A percentile compares a stretch with the other conserved stretches of the same genome.
These are phyloP conservation scores for Apophysomyces trapeziformis DNA, from an alignment of 371 early-diverging fungal species.

Conservation along the genomic window DNA sequence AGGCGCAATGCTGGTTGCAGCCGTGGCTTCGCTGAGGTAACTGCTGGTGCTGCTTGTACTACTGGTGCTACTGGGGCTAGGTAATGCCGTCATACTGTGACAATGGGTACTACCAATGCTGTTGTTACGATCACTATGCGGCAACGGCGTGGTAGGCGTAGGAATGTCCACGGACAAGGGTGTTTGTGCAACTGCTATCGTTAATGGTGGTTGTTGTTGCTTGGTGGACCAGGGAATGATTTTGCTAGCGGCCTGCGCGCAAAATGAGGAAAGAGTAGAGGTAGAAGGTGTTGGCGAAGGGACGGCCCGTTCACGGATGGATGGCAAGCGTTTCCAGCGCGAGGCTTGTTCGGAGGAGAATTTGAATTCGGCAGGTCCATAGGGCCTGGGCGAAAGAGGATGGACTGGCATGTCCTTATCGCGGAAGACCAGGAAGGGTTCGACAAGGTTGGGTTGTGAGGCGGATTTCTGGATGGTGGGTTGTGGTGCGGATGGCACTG, in stretches of 20 bases:
- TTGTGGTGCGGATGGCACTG: not conserved
- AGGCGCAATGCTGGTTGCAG: not conserved
- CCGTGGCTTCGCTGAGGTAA: not conserved
- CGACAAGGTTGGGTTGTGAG: constrained; percentile 1
- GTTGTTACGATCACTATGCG: not conserved
- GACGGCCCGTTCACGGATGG: not conserved
- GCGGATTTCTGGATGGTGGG: constrained; percentile 3
- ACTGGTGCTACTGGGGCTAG: constrained; percentile 3
- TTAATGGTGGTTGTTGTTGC: constrained; percentile 8
- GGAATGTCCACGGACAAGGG: not conserved
- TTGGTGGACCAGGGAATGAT: constrained; percentile 25
- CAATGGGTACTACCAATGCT: no score
- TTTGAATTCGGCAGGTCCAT: not conserved
- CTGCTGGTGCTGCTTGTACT: not conserved
- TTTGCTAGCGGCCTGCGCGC: constrained; percentile 22
- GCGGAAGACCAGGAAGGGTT: constrained; percentile 1
- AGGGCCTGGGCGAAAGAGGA: constrained; percentile 12
- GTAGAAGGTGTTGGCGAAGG: constrained; percentile 8
- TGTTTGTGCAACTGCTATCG: not conserved
- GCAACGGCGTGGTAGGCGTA: not conserved
- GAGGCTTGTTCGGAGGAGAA: not conserved
- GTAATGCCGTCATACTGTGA: not conserved
- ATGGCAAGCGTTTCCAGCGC: constrained; percentile 6
- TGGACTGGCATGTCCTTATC: constrained; percentile 3
- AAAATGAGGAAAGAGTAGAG: constrained; percentile 12